phyloP scores from a whole-genome alignment of 768 basidiomycete genomes.

The Pisolithus orientalis region DNA sequence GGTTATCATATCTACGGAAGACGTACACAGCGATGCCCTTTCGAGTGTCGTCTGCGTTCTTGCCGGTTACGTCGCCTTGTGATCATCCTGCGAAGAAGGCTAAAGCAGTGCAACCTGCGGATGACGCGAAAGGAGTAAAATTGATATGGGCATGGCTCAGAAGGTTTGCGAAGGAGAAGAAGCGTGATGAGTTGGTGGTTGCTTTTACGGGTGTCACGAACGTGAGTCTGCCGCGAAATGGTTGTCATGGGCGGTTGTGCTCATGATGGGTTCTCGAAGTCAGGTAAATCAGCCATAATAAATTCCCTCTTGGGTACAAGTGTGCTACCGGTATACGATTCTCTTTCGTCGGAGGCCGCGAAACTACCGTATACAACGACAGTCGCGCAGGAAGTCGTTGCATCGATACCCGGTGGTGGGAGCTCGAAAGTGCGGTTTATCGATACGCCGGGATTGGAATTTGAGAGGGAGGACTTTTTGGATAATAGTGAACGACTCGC shows the following conservation, averaged over 20 bases:
- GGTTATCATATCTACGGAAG: slow-evolving; percentile 57
- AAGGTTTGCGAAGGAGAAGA: slow-evolving; percentile 41
- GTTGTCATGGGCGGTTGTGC: background rate
- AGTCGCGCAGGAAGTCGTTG: slow-evolving; percentile 53
- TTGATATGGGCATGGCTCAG: slow-evolving; percentile 44
- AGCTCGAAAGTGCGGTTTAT: slow-evolving; percentile 52
- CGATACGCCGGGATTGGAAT: slow-evolving; percentile 78
- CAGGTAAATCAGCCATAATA: slow-evolving; percentile 80
- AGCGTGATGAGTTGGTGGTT: slow-evolving; percentile 47
- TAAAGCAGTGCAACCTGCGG: slow-evolving; percentile 30
- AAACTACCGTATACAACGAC: slow-evolving; percentile 66
- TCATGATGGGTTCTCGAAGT: slow-evolving; percentile 33
- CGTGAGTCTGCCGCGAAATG: slow-evolving; percentile 36
- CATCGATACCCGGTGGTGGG: slow-evolving; percentile 38
- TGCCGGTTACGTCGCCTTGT: slow-evolving; percentile 35
- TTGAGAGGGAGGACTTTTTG: slow-evolving; percentile 40
- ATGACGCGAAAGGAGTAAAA: slow-evolving; percentile 61
- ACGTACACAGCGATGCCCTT: slow-evolving; percentile 65
- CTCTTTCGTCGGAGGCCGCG: slow-evolving; percentile 36
- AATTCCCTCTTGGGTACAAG: slow-evolving; percentile 63
- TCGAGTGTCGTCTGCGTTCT: slow-evolving; percentile 62
- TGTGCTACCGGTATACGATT: slow-evolving; percentile 50
- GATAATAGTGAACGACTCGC: slow-evolving; percentile 17
- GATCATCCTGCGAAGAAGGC: slow-evolving; percentile 36
- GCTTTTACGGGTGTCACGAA: slow-evolving; percentile 84